Evolutionary conservation across 768 basidiomycete species (phyloP).

Genomic region (Mycena galopus): DNA sequence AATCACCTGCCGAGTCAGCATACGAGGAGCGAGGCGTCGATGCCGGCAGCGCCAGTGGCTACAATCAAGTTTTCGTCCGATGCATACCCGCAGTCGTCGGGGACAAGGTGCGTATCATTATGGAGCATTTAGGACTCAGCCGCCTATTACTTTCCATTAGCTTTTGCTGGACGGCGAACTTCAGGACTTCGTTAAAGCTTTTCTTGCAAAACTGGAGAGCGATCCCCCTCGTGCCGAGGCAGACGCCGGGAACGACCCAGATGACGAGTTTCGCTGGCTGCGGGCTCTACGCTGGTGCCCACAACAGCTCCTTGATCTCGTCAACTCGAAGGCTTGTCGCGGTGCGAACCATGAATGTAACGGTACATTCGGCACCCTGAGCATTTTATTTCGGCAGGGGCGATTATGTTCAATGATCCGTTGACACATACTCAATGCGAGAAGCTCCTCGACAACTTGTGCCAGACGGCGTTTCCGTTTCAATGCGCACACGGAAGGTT

Average conservation of each 20-base stretch:
- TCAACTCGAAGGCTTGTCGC: slow-evolving; percentile 97
- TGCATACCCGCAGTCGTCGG: slow-evolving; percentile 78
- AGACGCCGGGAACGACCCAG: slow-evolving; percentile 36
- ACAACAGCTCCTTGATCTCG: slow-evolving; percentile 81
- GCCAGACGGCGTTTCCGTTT: slow-evolving; percentile 86
- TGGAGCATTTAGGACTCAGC: slow-evolving; percentile 17
- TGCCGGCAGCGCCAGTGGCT: slow-evolving; percentile 54
- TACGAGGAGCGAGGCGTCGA: slow-evolving; percentile 38
- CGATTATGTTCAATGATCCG: slow-evolving; percentile 96
- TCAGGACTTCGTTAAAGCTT: slow-evolving; percentile 80
- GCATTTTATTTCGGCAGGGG: slow-evolving; percentile 70
- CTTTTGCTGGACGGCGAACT: slow-evolving; percentile 79
- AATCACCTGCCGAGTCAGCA: slow-evolving; percentile 43
- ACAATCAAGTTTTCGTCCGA: slow-evolving; percentile 74
- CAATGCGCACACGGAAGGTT: slow-evolving; percentile 97
- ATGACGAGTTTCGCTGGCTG: slow-evolving; percentile 67
- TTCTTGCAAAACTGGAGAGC: slow-evolving; percentile 71
- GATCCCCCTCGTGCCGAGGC: slow-evolving; percentile 50
- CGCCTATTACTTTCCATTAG: slow-evolving; percentile 48
- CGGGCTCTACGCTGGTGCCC: slow-evolving; percentile 87
- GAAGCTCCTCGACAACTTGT: slow-evolving; percentile 74
- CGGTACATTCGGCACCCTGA: slow-evolving; percentile 1
- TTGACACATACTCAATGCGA: slow-evolving; percentile 78
- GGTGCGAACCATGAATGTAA: slow-evolving; percentile 62
- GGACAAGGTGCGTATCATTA: slow-evolving; percentile 66